phyloP scores from a whole-genome alignment of 2,329 filamentous ascomycete species.

The Aureobasidium subglaciale region DNA sequence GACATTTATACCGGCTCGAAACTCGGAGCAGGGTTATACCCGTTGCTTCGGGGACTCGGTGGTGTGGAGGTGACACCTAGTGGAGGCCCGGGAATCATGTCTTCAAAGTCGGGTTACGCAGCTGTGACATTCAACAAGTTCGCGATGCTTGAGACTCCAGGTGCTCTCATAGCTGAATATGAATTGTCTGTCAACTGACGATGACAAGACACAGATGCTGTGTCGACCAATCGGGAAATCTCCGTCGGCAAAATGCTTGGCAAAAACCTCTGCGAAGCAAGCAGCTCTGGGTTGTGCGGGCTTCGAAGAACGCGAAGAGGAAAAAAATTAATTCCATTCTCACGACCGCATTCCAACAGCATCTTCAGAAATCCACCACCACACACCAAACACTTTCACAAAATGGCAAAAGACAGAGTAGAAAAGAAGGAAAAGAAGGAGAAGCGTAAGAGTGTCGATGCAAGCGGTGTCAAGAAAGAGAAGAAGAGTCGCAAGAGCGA shows the following conservation, averaged over 20 bases:
- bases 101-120: too few species aligned
- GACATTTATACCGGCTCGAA: too few species aligned
- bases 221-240: not conserved
- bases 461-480: conserved; percentile 31
- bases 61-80: too few species aligned
- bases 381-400: conserved; percentile 16
- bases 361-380: not conserved
- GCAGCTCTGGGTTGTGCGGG: not conserved
- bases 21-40: too few species aligned
- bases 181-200: too few species aligned
- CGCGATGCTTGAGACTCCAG: too few species aligned
- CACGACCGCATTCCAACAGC: not conserved
- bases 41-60: too few species aligned
- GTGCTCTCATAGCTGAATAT: too few species aligned
- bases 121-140: too few species aligned
- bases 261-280: conserved; percentile 6
- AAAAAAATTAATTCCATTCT: not conserved
- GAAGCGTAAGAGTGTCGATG: conserved; percentile 29
- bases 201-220: not conserved
- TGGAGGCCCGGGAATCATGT: too few species aligned
- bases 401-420: conserved; percentile 34
- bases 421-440: conserved; percentile 34
- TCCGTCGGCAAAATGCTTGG: conserved; percentile 5
- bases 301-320: not conserved
- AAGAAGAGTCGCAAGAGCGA: conserved; percentile 60